phyloP scores from a whole-genome alignment of 768 basidiomycete species.

The Boletus subparvulus region DNA sequence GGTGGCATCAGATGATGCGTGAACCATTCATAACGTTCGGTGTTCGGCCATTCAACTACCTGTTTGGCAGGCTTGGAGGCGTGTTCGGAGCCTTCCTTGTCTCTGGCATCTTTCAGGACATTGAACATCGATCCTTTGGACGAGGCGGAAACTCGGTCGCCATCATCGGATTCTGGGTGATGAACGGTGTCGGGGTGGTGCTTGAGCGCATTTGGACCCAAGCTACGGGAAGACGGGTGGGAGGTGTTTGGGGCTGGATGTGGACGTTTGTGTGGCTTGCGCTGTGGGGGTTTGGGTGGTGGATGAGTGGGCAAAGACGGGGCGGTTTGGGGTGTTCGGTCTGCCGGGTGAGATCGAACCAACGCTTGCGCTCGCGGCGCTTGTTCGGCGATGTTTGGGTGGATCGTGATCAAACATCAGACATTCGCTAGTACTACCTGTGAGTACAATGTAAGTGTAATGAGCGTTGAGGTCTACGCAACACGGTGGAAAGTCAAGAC shows the following conservation, averaged over 20 bases:
- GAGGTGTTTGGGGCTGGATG: constrained; percentile 46
- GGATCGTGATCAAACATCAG: background rate
- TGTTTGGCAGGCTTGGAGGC: constrained; percentile 51
- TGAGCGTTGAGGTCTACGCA: too few species aligned
- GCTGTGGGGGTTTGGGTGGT: constrained; percentile 46
- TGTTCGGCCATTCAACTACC: constrained; percentile 38
- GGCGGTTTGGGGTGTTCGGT: constrained; percentile 11
- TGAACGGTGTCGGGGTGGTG: constrained; percentile 51
- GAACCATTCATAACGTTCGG: constrained; percentile 47
- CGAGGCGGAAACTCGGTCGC: constrained; percentile 43
- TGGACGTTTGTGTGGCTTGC: constrained; percentile 56
- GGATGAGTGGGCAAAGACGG: constrained; percentile 35
- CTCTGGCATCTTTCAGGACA: constrained; percentile 58
- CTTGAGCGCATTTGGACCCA: constrained; percentile 49
- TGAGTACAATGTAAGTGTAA: too few species aligned
- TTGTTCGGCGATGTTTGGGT: constrained; percentile 1
- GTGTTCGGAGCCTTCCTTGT: constrained; percentile 57
- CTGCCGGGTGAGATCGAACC: constrained; percentile 15
- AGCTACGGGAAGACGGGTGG: constrained; percentile 42
- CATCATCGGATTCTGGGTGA: constrained; percentile 52
- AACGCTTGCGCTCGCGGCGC: constrained; percentile 27
- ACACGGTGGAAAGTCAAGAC: too few species aligned
- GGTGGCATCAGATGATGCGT: constrained; percentile 71
- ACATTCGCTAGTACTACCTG: too few species aligned
- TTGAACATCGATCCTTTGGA: constrained; percentile 36